Conservation (phyloP, 257 asterid species). For the Catharanthus roseus region DNA sequence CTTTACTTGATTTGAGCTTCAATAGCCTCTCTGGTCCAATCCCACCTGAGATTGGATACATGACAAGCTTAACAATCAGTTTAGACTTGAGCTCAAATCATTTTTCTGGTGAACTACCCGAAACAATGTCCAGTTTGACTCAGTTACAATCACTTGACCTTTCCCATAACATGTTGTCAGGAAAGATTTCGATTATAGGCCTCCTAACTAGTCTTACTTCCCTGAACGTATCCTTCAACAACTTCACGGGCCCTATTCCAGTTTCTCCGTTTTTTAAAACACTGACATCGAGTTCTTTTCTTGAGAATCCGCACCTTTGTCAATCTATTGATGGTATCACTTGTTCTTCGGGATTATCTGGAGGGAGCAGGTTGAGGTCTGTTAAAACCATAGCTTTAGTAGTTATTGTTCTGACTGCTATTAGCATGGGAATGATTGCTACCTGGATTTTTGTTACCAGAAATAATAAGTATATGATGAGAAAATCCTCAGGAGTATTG, state of each 20-base stretch:
- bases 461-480: conserved; percentile 35
- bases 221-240: conserved; percentile 65
- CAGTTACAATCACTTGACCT: conserved; percentile 84
- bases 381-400: conserved; percentile 51
- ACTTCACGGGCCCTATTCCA: conserved; percentile 87
- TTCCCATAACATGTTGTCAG: conserved; percentile 50
- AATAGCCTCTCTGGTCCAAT: conserved; percentile 64
- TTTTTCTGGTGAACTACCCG: conserved; percentile 73
- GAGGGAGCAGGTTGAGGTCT: conserved; percentile 39
- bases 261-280: conserved; percentile 74
- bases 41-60: conserved; percentile 58
- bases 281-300: conserved; percentile 50
- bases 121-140: conserved; percentile 57
- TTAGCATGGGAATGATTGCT: conserved; percentile 41
- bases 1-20: conserved; percentile 80
- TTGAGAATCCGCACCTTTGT: conserved; percentile 63
- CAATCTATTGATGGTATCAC: conserved; percentile 64
- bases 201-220: conserved; percentile 70
- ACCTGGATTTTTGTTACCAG: conserved; percentile 50
- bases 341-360: conserved; percentile 44
- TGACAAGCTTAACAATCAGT: conserved; percentile 68
- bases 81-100: conserved; percentile 68
- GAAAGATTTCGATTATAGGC: conserved; percentile 53
- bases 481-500: conserved; percentile 36
- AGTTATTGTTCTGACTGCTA: conserved; percentile 44